phyloP scores from a whole-genome alignment of 768 basidiomycete species.

The Agrocybe pediades region DNA sequence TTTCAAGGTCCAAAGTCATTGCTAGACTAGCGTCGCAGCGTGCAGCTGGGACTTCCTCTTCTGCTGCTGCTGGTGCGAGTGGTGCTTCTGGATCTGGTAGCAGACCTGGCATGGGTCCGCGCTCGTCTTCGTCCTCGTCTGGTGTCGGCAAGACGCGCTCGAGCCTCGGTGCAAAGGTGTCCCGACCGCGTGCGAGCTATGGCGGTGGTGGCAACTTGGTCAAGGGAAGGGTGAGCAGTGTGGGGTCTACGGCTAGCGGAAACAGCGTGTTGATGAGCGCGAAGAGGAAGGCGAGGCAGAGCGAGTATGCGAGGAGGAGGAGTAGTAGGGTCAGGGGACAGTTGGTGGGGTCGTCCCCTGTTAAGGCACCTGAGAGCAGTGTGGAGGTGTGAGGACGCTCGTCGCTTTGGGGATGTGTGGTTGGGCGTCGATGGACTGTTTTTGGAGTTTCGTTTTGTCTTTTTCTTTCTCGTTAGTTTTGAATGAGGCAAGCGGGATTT shows the following conservation, averaged over 20 bases:
- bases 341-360: background rate
- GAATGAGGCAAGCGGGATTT: background rate
- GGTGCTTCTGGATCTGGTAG: slow-evolving; percentile 23
- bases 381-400: background rate
- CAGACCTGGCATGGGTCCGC: slow-evolving; percentile 15
- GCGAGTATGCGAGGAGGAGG: slow-evolving; percentile 65
- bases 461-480: background rate
- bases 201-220: slow-evolving; percentile 28
- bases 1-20: slow-evolving; percentile 81
- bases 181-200: slow-evolving; percentile 35
- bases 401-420: background rate
- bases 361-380: background rate
- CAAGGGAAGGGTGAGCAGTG: slow-evolving; percentile 22
- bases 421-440: background rate
- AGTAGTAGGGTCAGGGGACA: slow-evolving; percentile 28
- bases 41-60: slow-evolving; percentile 32
- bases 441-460: background rate
- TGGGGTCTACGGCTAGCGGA: slow-evolving; percentile 13
- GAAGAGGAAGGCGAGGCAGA: slow-evolving; percentile 76
- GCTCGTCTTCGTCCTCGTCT: slow-evolving; percentile 9
- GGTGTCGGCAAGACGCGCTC: slow-evolving; percentile 40
- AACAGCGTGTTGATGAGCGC: slow-evolving; percentile 57
- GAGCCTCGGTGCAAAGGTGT: slow-evolving; percentile 49
- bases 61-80: slow-evolving; percentile 20
- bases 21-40: slow-evolving; percentile 76